Evolutionary conservation across 2,329 filamentous ascomycete species (phyloP), one percentile per base, ranked within the genome.

Genomic region (Cryphonectria naterciae): DNA sequence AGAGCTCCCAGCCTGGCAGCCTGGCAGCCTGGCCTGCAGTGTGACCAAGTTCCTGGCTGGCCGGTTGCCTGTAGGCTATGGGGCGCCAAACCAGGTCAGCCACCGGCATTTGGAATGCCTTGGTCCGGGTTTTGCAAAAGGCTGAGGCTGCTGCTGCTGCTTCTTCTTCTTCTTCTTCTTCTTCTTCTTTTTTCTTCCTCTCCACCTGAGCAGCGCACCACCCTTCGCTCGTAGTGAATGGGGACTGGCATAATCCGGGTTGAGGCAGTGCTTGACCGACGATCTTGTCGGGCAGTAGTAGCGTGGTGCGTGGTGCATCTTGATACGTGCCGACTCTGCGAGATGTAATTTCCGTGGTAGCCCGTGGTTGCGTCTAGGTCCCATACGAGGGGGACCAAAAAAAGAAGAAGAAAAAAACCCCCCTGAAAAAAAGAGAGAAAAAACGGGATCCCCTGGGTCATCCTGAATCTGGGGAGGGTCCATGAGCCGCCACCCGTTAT

Each of bases 191-290:
- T 6, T 46, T 22, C 43, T 17, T 22, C 4, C 2, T n/a, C 46
- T 49, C 10, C 46, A n/a, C 5, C 5, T 56, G 28, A 56, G 17
- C 54, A 32, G 54, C 52, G 52, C 54, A 56, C 54, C 13, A 15
- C 25, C 32, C 25, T 7, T 19, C 13, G 28, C 60, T 61, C 58
- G 58, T 8, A 22, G 28, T 32, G 25, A 56, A 56, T 56, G 52
- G 52, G 52, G 52, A 19, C 54, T 58, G 54, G 54, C 54, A 32
- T 58, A 39, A 10, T 39, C 58, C 35, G 58, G 25, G 22, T 13
- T 13, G 58, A 61, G 61, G 39, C 61, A 64, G 39, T 43, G 61
- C 61, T 64, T 64, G 61, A 64, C 61, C 61, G 61, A 64, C 37
- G 61, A 64, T 41, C 41, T 46, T 46, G 41, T 46, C 41, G 61